These are phyloP conservation scores for Macrolepiota dolichaula DNA, from an alignment of 768 basidiomycete species.

Conservation along the genomic window DNA sequence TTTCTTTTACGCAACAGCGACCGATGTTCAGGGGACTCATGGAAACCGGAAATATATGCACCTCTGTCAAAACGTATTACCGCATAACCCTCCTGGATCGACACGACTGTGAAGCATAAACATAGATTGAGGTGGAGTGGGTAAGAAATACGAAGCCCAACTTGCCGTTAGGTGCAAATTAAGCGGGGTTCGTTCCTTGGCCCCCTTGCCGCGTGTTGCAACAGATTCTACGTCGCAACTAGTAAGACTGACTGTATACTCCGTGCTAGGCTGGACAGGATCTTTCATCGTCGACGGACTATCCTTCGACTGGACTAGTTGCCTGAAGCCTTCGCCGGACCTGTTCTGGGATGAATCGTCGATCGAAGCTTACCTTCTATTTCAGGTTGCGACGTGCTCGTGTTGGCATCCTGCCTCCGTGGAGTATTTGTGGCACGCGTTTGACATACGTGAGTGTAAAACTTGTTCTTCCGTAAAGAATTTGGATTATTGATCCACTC, in stretches of 20 bases:
- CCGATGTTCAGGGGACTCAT: too few species aligned
- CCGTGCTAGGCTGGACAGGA: background rate
- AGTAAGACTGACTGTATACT: background rate
- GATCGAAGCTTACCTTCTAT: background rate
- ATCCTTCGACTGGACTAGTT: background rate
- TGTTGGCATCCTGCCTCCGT: too few species aligned
- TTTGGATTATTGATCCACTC: background rate
- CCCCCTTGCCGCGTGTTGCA: background rate
- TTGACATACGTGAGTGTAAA: background rate
- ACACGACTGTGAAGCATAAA: background rate
- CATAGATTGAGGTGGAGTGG: background rate
- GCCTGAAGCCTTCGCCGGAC: background rate
- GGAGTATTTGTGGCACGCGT: background rate
- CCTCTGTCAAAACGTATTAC: background rate
- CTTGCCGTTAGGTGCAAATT: background rate
- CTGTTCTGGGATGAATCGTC: background rate
- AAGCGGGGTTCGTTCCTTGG: background rate
- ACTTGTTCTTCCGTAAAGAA: background rate
- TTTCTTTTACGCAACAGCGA: too few species aligned
- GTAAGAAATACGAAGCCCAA: background rate
- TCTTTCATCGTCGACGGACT: background rate
- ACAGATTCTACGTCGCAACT: background rate
- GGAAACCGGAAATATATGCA: background rate
- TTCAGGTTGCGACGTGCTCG: background rate
- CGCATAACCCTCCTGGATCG: background rate